A percentile compares a stretch with the other conserved stretches of the same genome.
These are phyloP conservation scores for Suhomyces bokatorum DNA, from an alignment of 1,139 yeast species.

Conservation along the genomic window DNA sequence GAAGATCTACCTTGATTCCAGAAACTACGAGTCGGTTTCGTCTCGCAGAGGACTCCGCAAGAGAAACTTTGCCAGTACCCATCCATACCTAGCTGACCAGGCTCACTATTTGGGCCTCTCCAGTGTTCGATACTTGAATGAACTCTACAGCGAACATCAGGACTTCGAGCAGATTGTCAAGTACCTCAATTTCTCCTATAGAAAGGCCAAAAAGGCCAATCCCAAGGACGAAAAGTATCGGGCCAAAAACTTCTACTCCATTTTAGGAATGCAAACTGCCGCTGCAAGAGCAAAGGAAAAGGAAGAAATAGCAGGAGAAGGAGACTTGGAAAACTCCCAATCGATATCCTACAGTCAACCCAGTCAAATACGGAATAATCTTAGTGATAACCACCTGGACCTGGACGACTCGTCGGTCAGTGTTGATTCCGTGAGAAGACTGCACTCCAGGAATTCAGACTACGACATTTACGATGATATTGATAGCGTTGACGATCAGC, in stretches of 20 bases:
- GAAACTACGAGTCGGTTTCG: conserved; percentile 14
- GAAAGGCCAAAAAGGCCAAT: conserved; percentile 31
- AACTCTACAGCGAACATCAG: conserved; percentile 35
- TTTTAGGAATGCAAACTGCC: conserved; percentile 32
- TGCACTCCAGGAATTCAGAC: neutral
- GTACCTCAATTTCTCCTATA: conserved; percentile 38
- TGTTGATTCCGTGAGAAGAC: neutral
- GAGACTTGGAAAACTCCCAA: conserved; percentile 4
- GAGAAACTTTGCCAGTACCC: conserved; percentile 48
- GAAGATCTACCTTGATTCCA: conserved; percentile 17
- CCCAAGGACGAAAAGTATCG: conserved; percentile 45
- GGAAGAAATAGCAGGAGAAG: conserved; percentile 8
- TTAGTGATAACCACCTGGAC: conserved; percentile 6
- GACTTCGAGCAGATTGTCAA: conserved; percentile 38
- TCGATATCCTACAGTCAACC: conserved; percentile 1
- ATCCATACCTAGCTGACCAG: conserved; percentile 50
- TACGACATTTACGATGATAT: conserved; percentile 1
- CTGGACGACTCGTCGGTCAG: conserved; percentile 6
- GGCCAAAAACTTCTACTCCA: conserved; percentile 40
- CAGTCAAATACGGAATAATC: conserved; percentile 1
- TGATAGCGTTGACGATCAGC: conserved; percentile 1
- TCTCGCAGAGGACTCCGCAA: conserved; percentile 40
- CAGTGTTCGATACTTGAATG: conserved; percentile 37
- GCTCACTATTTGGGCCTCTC: conserved; percentile 48
- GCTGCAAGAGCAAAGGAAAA: conserved; percentile 14